These are phyloP conservation scores for Starmera quercuum DNA, from an alignment of 805 yeast genomes.

Conservation along the genomic window DNA sequence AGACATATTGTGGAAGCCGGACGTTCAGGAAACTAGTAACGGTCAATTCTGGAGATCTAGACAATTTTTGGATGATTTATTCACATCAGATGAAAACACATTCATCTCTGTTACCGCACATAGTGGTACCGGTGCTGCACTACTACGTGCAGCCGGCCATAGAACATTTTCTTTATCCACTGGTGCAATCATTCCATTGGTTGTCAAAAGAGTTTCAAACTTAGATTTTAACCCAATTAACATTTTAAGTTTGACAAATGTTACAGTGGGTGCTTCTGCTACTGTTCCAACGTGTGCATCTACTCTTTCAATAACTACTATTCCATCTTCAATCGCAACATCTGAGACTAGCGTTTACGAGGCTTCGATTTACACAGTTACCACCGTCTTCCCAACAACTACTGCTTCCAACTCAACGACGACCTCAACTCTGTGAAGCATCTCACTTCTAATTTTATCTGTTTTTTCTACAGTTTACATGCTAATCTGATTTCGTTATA, in stretches of 20 bases:
- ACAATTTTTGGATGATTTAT: conserved; percentile 33
- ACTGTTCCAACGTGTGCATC: neutral
- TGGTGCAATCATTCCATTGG: conserved; percentile 50
- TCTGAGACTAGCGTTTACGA: neutral
- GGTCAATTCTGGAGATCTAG: conserved; percentile 36
- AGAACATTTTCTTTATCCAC: conserved; percentile 41
- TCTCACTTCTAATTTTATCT: no score
- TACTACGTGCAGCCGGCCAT: conserved; percentile 39
- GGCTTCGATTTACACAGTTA: neutral
- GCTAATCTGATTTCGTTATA: no score
- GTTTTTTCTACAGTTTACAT: no score
- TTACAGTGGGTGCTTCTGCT: neutral
- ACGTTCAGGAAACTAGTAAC: conserved; percentile 36
- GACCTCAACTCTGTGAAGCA: no score
- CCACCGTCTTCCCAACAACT: no score
- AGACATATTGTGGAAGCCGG: conserved; percentile 34
- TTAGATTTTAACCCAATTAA: neutral
- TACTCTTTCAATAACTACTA: neutral
- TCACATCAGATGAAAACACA: conserved; percentile 13
- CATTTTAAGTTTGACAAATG: neutral
- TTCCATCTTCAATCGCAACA: neutral
- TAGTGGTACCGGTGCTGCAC: conserved; percentile 42
- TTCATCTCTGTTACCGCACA: conserved; percentile 40
- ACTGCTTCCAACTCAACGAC: no score
- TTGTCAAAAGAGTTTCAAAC: conserved; percentile 30